Evolutionary conservation across 208 protist genomes (phyloP), one percentile per base, ranked within the genome.

Genomic region (Lotmaria passim): DNA sequence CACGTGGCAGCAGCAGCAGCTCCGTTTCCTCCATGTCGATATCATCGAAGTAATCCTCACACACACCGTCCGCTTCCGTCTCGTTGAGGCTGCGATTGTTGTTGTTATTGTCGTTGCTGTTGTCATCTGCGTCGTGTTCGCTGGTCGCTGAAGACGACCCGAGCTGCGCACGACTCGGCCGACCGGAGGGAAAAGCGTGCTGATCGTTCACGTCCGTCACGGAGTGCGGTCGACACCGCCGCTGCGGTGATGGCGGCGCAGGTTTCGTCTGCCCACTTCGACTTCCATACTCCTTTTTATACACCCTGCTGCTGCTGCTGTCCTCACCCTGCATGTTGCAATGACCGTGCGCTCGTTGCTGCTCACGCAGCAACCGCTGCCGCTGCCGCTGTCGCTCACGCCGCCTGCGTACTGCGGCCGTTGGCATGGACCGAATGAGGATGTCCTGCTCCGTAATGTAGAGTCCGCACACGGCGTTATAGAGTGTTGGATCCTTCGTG

Each of bases 381-480:
- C 51, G 70, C 28, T 47, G 43, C 44, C 59, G 59, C 41, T 4
- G 1, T 31, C 21, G 41, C 30, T 11, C 59, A 1, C 59, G 59
- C 43, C 59, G 24, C 31, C 39, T 38, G 3, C 47, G 47, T 26
- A 72, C 68, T 21, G 51, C 74, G 3, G 52, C 74, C 21, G 69
- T 75, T 6, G 74, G 74, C 36, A 75, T 6, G 7, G 68, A 56
- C 4, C 68, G 66, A 33, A 79, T 59, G 15, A 79, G 19, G 6
- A 79, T 41, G 51, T 79, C 74, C 46, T 79, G 68, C 60, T 79
- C 74, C 30, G 74, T 79, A 53, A 79, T 65, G 67, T 75, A 75
- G 30, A 79, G 43, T 26, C 56, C 66, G 41, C 74, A 79, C 36
- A 75, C 36, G 50, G 74, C 61, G 36, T 79, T 68, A 60, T 79